Evolutionary conservation across 2,329 filamentous ascomycete genomes (phyloP), one percentile per base, ranked within the genome.

Genomic region (Hansfordia pulvinata): DNA sequence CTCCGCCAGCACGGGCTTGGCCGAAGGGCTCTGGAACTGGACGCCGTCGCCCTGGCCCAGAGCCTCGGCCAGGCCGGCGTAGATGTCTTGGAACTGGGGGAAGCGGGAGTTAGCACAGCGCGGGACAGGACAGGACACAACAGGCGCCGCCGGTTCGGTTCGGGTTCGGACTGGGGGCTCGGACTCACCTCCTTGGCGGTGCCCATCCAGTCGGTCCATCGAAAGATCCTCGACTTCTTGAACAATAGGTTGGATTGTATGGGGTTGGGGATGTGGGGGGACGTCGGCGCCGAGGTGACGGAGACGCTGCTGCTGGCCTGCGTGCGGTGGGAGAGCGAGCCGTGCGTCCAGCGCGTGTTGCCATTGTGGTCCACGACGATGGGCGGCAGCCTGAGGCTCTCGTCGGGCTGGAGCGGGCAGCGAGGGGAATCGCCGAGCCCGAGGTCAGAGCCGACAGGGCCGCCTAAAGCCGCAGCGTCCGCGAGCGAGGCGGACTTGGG

Each of bases 191-290:
- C 44, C 25, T 39, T 25, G n/a, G 42, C 38, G 8, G 28, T 37
- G 6, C 40, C 43, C 36, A 51, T 39, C 42, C 43, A 47, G 17
- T 46, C 39, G 30, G 42, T 52, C 36, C 43, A 50, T 27, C 45
- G 38, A 6, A 50, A 26, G 4, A 47, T 36, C 15, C 50, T 45
- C 5, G 49, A 47, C 34, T 56, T 54, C 30, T 54, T 49, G 17
- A 52, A n/a, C n/a, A n/a, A n/a, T n/a, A n/a, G n/a, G n/a, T n/a
- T n/a, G 23, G 11, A 36, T 33, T 14, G 51, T 40, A 16, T 48
- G 40, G 3, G 47, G 44, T 24, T 41, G 6, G 46, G 32, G 30
- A 47, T 36, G 17, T 36, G 34, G 11, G 27, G 35, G 9, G 35
- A 31, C 10, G 39, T 36, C 19, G 27, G n/a, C 38, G 27, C 2